These are phyloP conservation scores for Meredithiella fracta DNA, from an alignment of 2,329 filamentous ascomycete species.

Conservation along the genomic window DNA sequence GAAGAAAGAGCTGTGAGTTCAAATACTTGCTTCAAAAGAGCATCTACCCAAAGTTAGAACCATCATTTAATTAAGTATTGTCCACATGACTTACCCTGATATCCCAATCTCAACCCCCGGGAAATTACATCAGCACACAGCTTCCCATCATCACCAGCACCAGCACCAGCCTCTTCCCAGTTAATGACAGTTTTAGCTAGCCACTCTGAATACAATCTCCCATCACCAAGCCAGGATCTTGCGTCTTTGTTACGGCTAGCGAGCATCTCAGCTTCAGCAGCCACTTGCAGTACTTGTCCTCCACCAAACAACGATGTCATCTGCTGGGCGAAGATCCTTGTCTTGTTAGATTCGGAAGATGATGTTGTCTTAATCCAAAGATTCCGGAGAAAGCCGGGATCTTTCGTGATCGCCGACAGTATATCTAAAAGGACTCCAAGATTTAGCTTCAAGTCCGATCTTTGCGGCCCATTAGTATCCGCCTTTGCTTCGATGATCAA, in stretches of 20 bases:
- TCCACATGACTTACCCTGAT: constrained; percentile 38
- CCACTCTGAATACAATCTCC: constrained; percentile 52
- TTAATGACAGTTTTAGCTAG: constrained; percentile 45
- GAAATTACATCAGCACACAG: constrained; percentile 33
- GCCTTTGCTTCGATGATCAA: constrained; percentile 37
- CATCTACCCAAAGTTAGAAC: constrained; percentile 11
- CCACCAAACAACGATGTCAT: constrained; percentile 31
- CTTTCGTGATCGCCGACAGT: constrained; percentile 19
- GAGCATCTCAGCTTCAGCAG: constrained; percentile 33
- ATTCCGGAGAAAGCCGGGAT: background rate
- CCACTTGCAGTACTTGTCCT: constrained; percentile 33
- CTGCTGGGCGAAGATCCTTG: constrained; percentile 26
- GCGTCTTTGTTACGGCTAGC: background rate
- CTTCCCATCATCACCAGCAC: constrained; percentile 22
- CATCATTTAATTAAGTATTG: background rate
- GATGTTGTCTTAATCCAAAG: constrained; percentile 16
- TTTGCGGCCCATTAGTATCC: constrained; percentile 23
- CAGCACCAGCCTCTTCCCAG: constrained; percentile 24
- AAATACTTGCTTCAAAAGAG: constrained; percentile 18
- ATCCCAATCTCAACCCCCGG: constrained; percentile 53
- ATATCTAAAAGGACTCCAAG: constrained; percentile 29
- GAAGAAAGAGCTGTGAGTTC: constrained; percentile 24
- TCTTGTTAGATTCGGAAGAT: constrained; percentile 15
- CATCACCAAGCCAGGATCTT: constrained; percentile 45
- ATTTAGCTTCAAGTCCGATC: constrained; percentile 28